phyloP scores from a whole-genome alignment of 306 rosid genomes.

The Begonia peltatifolia region DNA sequence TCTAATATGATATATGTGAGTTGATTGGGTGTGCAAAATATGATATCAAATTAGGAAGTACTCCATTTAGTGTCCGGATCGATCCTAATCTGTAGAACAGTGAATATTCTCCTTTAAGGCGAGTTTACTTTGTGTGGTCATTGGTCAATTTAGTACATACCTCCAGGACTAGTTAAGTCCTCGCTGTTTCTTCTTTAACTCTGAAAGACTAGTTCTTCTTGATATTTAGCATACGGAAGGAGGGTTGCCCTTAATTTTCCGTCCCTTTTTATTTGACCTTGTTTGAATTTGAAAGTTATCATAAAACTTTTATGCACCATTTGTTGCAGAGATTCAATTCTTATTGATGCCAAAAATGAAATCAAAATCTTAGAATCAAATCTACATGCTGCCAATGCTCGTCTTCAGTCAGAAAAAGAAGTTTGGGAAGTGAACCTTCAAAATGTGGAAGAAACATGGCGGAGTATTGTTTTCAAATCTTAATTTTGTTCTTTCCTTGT shows the following conservation, averaged over 20 bases:
- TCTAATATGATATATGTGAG: background rate
- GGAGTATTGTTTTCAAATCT: conserved; percentile 33
- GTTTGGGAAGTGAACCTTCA: conserved; percentile 77
- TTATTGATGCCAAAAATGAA: conserved; percentile 42
- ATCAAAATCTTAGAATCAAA: conserved; percentile 60
- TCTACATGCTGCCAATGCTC: conserved; percentile 48
- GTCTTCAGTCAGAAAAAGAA: conserved; percentile 66
- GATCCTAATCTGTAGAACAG: too few relatives aligned
- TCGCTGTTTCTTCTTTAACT: too few relatives aligned
- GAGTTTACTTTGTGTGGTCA: too few relatives aligned
- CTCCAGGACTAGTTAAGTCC: background rate
- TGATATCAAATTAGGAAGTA: too few relatives aligned
- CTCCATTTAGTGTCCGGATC: too few relatives aligned
- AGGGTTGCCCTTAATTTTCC: background rate
- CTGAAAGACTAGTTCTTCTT: background rate
- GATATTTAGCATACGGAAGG: background rate
- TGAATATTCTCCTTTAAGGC: too few relatives aligned
- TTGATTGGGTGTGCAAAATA: background rate
- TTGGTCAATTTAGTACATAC: background rate
- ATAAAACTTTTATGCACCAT: conserved; percentile 18
- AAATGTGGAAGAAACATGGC: conserved; percentile 92
- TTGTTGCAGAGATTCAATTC: conserved; percentile 52
- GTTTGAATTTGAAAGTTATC: background rate
- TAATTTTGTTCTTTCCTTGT: conserved; percentile 10
- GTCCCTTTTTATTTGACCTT: background rate